These are phyloP conservation scores for Phoma sp. DNA, from an alignment of 2,329 filamentous ascomycete species.

Conservation along the genomic window DNA sequence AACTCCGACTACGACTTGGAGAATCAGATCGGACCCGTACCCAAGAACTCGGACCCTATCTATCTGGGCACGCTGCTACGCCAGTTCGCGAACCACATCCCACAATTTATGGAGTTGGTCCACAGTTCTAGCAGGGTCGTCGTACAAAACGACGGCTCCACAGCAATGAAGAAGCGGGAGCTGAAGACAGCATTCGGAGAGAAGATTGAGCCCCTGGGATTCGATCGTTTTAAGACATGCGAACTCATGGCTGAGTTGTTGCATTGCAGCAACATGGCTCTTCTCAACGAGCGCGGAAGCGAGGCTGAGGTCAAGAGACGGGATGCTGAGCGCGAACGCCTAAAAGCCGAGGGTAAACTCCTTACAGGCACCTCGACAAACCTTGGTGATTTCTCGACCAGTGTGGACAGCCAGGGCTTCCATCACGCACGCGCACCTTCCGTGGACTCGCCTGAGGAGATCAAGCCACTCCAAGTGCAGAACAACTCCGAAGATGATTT, in stretches of 20 bases:
- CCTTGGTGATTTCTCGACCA: constrained; percentile 58
- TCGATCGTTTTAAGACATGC: constrained; percentile 98
- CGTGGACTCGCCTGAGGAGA: constrained; percentile 66
- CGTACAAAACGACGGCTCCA: constrained; percentile 61
- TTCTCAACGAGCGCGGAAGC: constrained; percentile 89
- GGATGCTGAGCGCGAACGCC: constrained; percentile 79
- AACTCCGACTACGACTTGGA: constrained; percentile 99
- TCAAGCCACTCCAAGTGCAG: constrained; percentile 75
- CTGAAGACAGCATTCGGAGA: constrained; percentile 88
- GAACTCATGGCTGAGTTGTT: constrained; percentile 97
- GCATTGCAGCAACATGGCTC: constrained; percentile 98
- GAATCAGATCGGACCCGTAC: constrained; percentile 79
- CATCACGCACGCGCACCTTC: constrained; percentile 57
- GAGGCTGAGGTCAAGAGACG: constrained; percentile 83
- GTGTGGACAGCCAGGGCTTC: constrained; percentile 60
- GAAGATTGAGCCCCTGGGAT: constrained; percentile 91
- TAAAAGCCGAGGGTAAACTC: constrained; percentile 79
- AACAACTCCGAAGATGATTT: constrained; percentile 91
- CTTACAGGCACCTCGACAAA: constrained; percentile 65
- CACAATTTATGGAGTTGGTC: constrained; percentile 91
- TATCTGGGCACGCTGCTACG: constrained; percentile 90
- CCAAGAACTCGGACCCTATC: constrained; percentile 89
- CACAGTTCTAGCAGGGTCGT: constrained; percentile 71
- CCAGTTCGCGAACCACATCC: constrained; percentile 87
- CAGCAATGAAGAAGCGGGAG: constrained; percentile 72